These are phyloP conservation scores for Magnaporthiopsis rhizophila DNA, from an alignment of 2,329 filamentous ascomycete genomes.

Conservation along the genomic window DNA sequence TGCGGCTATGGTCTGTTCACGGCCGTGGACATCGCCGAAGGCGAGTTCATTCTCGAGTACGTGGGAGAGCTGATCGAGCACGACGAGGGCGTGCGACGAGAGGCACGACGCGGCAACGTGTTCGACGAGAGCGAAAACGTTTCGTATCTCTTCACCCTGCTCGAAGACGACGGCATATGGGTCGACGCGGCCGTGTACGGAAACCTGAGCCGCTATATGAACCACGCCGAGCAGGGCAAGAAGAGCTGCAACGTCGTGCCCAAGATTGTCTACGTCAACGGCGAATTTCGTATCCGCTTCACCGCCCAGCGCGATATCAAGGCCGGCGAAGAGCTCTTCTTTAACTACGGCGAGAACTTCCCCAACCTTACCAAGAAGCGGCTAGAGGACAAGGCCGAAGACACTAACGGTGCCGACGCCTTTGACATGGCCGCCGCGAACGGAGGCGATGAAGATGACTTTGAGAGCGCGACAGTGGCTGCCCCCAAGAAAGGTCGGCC, in stretches of 20 bases:
- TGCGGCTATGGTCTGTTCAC: conserved; percentile 71
- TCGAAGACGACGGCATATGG: conserved; percentile 54
- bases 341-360: conserved; percentile 69
- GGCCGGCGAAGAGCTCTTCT: conserved; percentile 70
- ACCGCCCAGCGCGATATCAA: conserved; percentile 59
- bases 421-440: background rate
- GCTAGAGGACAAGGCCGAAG: conserved; percentile 31
- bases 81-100: conserved; percentile 61
- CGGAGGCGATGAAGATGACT: conserved; percentile 1
- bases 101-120: conserved; percentile 50
- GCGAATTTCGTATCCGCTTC: conserved; percentile 69
- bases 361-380: conserved; percentile 50
- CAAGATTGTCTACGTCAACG: conserved; percentile 64
- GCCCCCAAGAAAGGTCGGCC: background rate
- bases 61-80: conserved; percentile 68
- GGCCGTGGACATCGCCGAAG: conserved; percentile 55
- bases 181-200: conserved; percentile 71
- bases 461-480: background rate
- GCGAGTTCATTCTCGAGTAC: conserved; percentile 76
- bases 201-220: conserved; percentile 78
- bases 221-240: conserved; percentile 54
- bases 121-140: conserved; percentile 55
- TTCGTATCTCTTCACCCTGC: conserved; percentile 56
- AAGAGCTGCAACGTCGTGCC: conserved; percentile 54
- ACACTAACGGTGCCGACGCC: background rate